Evolutionary conservation across 345 rosid genomes (phyloP).

Genomic region (Noccaea bulbosa): DNA sequence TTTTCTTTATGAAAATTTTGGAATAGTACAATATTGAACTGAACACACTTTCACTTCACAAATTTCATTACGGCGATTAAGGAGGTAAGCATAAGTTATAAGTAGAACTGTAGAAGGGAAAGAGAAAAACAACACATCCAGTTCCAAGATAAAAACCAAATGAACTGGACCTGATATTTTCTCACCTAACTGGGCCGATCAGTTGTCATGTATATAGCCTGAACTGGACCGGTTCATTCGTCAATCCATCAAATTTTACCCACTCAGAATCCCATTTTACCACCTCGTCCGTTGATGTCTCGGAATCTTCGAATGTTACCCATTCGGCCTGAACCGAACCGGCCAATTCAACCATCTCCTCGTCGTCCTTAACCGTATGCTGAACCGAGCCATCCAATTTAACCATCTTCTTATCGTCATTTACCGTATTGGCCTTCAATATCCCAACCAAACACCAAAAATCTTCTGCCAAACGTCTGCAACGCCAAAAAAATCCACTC

Average conservation of each 20-base stretch:
- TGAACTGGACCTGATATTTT: too few relatives aligned
- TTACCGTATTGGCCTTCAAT: conserved; percentile 38
- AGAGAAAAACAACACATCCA: not conserved
- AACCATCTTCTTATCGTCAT: conserved; percentile 3
- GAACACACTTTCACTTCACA: conserved; percentile 2
- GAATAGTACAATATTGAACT: not conserved
- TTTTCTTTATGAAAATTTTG: not conserved
- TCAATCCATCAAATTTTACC: conserved; percentile 39
- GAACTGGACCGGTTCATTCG: conserved; percentile 19
- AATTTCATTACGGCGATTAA: not conserved
- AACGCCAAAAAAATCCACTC: conserved; percentile 38
- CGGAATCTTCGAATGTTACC: conserved; percentile 36
- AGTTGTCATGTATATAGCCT: not conserved
- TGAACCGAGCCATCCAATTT: not conserved
- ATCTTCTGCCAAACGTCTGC: conserved; percentile 49
- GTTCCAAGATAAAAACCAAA: conserved; percentile 11
- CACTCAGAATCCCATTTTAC: conserved; percentile 14
- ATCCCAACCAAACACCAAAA: conserved; percentile 58
- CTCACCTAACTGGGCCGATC: not conserved
- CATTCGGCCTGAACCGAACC: conserved; percentile 25
- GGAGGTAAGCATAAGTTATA: not conserved
- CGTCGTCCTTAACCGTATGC: conserved; percentile 11
- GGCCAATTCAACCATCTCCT: conserved; percentile 17
- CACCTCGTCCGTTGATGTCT: conserved; percentile 1
- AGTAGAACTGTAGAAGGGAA: too few relatives aligned